Percentiles rank a stretch among this genome's conserved stretches.
Conservation (phyloP, 2,329 filamentous ascomycete genomes). For the Stagonosporopsis chrysanthemi region DNA sequence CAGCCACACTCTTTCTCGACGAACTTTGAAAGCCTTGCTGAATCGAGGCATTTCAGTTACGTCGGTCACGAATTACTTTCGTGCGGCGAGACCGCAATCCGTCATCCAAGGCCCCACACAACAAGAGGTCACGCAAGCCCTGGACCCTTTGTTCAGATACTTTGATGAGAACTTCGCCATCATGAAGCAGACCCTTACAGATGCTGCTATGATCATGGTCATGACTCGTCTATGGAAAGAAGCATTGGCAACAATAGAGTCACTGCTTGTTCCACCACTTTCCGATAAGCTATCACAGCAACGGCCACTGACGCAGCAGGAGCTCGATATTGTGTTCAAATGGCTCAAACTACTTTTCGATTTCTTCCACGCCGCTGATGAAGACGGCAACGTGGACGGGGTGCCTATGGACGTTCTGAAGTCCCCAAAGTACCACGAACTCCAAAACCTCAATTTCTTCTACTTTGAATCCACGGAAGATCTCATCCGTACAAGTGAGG, state of each 20-base stretch:
- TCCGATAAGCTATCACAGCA: conserved; percentile 94
- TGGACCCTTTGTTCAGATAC: conserved; percentile 87
- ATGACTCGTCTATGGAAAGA: conserved; percentile 99
- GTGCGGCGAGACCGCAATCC: conserved; percentile 57
- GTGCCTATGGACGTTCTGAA: conserved; percentile 92
- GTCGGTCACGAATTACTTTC: conserved; percentile 74
- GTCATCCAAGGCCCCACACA: conserved; percentile 67
- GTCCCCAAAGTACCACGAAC: conserved; percentile 97
- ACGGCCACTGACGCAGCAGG: conserved; percentile 80
- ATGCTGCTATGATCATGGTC: conserved; percentile 96
- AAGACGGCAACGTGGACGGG: conserved; percentile 83
- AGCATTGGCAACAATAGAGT: conserved; percentile 89
- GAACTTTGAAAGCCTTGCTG: conserved; percentile 77
- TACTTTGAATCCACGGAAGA: conserved; percentile 94
- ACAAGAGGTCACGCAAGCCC: conserved; percentile 78
- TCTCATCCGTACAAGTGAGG: conserved; percentile 91
- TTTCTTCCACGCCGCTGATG: conserved; percentile 94
- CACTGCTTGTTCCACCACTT: conserved; percentile 86
- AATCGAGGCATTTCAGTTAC: conserved; percentile 76
- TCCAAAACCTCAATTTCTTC: conserved; percentile 97
- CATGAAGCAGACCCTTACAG: conserved; percentile 95
- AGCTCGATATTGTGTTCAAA: conserved; percentile 92
- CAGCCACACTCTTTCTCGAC: conserved; percentile 82
- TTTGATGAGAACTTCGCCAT: conserved; percentile 99
- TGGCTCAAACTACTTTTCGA: conserved; percentile 91